These are phyloP conservation scores for Neltuma alba DNA, from an alignment of 306 rosid species.

Conservation along the genomic window DNA sequence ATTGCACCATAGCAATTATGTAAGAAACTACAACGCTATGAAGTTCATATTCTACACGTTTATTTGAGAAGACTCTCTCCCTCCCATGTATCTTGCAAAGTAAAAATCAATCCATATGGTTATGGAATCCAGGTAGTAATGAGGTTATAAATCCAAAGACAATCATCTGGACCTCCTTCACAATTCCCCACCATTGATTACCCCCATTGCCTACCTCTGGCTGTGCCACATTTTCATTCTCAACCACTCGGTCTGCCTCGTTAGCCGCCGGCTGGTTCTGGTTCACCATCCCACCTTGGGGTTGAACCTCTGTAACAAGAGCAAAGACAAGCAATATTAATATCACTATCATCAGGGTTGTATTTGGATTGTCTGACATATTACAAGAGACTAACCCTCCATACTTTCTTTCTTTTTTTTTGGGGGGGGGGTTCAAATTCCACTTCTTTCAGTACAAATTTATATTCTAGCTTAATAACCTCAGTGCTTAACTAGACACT, in stretches of 20 bases:
- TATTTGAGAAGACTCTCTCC: constrained; percentile 27
- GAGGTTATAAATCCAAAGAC: constrained; percentile 95
- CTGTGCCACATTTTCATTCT: constrained; percentile 65
- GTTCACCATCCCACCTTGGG: constrained; percentile 60
- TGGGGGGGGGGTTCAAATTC: background rate
- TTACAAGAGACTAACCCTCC: background rate
- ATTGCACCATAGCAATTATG: constrained; percentile 33
- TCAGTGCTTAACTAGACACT: no score
- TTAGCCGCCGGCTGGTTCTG: constrained; percentile 53
- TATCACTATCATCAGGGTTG: background rate
- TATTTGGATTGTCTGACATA: background rate
- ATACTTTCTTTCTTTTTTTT: no score
- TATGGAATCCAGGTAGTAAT: constrained; percentile 94
- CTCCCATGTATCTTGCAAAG: constrained; percentile 21
- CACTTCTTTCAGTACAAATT: background rate
- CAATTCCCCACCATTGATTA: constrained; percentile 91
- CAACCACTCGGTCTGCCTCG: constrained; percentile 52
- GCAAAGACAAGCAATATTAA: constrained; percentile 9
- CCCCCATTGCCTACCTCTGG: constrained; percentile 65
- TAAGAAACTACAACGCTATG: constrained; percentile 37
- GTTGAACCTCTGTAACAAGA: constrained; percentile 60
- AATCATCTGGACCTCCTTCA: constrained; percentile 92
- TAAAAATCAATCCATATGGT: constrained; percentile 64
- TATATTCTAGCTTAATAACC: background rate
- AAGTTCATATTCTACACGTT: constrained; percentile 40